Evolutionary conservation across 1,139 yeast genomes (phyloP).

Genomic region (Meyerozyma athensensis): DNA sequence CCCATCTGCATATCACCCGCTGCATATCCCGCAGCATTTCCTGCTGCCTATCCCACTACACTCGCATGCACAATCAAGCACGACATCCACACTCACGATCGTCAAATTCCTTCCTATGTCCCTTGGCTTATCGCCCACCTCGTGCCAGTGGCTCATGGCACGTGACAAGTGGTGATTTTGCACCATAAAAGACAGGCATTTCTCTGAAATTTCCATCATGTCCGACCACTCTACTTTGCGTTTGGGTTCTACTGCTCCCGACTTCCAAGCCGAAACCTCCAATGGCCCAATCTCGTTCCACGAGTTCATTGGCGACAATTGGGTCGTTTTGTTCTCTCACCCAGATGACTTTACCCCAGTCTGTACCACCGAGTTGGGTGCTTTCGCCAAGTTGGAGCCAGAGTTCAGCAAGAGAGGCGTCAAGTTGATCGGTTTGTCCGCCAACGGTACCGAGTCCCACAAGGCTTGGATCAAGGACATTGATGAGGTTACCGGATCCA

Average conservation of each 20-base stretch:
- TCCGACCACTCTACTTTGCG: conserved; percentile 19
- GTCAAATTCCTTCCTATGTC: too few relatives aligned
- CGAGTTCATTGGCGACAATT: conserved; percentile 66
- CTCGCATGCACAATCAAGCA: too few relatives aligned
- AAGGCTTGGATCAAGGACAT: conserved; percentile 80
- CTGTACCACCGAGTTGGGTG: conserved; percentile 87
- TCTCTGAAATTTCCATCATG: background rate
- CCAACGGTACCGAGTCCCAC: conserved; percentile 68
- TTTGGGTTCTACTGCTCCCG: conserved; percentile 75
- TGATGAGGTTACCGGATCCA: conserved; percentile 67
- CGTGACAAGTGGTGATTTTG: conserved; percentile 4
- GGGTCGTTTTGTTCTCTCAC: conserved; percentile 81
- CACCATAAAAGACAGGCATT: background rate
- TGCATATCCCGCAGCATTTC: too few relatives aligned
- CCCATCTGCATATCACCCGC: too few relatives aligned
- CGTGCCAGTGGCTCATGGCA: conserved; percentile 4
- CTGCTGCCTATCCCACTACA: too few relatives aligned
- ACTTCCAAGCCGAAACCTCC: conserved; percentile 70
- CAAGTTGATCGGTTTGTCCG: conserved; percentile 75
- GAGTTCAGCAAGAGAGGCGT: conserved; percentile 75
- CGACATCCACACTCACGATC: too few relatives aligned
- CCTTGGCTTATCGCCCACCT: too few relatives aligned
- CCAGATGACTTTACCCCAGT: conserved; percentile 90
- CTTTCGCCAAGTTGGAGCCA: conserved; percentile 77
- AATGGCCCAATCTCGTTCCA: conserved; percentile 73